These are phyloP conservation scores for Yamadazyma sp. DNA, from an alignment of 1,139 yeast genomes.

Conservation along the genomic window DNA sequence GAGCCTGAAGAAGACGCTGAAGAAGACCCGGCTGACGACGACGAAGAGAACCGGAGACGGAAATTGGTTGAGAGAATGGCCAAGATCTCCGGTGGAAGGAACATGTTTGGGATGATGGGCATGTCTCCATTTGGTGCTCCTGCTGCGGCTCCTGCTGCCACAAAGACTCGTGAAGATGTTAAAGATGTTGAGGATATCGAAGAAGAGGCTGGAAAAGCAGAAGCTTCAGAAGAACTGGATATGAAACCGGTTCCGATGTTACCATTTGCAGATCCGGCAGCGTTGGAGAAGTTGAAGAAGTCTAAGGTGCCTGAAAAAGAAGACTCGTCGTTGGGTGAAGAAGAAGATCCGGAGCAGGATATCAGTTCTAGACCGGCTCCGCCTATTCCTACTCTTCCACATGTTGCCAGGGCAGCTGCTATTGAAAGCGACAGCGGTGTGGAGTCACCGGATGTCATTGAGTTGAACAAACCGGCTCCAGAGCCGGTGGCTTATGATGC, in stretches of 20 bases:
- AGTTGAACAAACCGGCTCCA: slow-evolving; percentile 21
- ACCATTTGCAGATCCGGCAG: slow-evolving; percentile 18
- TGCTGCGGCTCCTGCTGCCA: slow-evolving; percentile 15
- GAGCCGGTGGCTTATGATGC: slow-evolving; percentile 46
- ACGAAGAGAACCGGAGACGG: slow-evolving; percentile 77
- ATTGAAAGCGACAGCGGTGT: slow-evolving; percentile 16
- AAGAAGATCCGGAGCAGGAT: slow-evolving; percentile 15
- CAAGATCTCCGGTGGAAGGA: slow-evolving; percentile 87
- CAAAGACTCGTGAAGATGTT: no score
- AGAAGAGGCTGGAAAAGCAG: slow-evolving; percentile 14
- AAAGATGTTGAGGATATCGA: slow-evolving; percentile 8
- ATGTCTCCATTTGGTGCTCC: slow-evolving; percentile 44
- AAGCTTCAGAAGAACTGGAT: slow-evolving; percentile 6
- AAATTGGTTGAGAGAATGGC: slow-evolving; percentile 95
- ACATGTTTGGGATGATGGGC: slow-evolving; percentile 82
- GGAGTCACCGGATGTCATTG: slow-evolving; percentile 7
- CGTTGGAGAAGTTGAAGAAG: slow-evolving; percentile 11
- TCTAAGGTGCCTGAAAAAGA: slow-evolving; percentile 11
- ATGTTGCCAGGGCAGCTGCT: slow-evolving; percentile 18
- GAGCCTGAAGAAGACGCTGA: slow-evolving; percentile 8
- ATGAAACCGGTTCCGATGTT: slow-evolving; percentile 47
- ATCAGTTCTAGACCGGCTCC: slow-evolving; percentile 14
- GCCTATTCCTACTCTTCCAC: slow-evolving; percentile 10
- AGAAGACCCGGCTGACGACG: slow-evolving; percentile 44
- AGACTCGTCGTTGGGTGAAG: slow-evolving; percentile 16